Percentiles rank a stretch among this genome's conserved stretches.
These are phyloP conservation scores for Trichomonascus vanleenenianus DNA, from an alignment of 805 yeast species.

Conservation along the genomic window DNA sequence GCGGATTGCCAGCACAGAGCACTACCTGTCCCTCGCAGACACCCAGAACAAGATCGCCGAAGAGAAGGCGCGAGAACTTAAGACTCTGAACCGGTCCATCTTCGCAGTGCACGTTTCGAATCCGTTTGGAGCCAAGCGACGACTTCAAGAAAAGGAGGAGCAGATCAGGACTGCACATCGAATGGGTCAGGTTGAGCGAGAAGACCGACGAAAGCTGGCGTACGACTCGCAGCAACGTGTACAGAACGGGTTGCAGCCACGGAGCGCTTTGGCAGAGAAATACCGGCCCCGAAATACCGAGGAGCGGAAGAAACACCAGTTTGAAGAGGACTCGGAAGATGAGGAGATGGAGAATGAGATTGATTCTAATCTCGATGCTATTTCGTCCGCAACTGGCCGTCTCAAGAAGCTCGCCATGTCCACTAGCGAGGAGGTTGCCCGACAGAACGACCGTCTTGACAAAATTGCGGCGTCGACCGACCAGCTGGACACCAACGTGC, in stretches of 20 bases:
- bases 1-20: conserved; percentile 70
- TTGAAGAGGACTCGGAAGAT: conserved; percentile 88
- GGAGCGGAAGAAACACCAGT: conserved; percentile 64
- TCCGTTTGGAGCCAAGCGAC: conserved; percentile 79
- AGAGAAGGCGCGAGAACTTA: conserved; percentile 71
- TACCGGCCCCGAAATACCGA: conserved; percentile 20
- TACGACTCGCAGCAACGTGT: conserved; percentile 63
- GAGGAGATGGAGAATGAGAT: conserved; percentile 87
- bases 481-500: conserved; percentile 73
- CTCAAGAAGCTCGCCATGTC: conserved; percentile 65
- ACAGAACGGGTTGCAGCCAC: conserved; percentile 38
- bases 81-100: conserved; percentile 70
- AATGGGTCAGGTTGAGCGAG: conserved; percentile 54
- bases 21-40: conserved; percentile 64
- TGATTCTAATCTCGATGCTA: conserved; percentile 74
- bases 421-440: conserved; percentile 67
- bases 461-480: conserved; percentile 80
- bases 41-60: conserved; percentile 79
- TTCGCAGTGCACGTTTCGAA: conserved; percentile 74
- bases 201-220: conserved; percentile 50
- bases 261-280: conserved; percentile 26
- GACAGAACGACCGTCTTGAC: conserved; percentile 67
- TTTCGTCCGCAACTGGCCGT: conserved; percentile 58
- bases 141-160: conserved; percentile 68
- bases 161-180: conserved; percentile 53